Evolutionary conservation across 2,329 filamentous ascomycete species (phyloP).

Genomic region (Xenoacremonium recifei): DNA sequence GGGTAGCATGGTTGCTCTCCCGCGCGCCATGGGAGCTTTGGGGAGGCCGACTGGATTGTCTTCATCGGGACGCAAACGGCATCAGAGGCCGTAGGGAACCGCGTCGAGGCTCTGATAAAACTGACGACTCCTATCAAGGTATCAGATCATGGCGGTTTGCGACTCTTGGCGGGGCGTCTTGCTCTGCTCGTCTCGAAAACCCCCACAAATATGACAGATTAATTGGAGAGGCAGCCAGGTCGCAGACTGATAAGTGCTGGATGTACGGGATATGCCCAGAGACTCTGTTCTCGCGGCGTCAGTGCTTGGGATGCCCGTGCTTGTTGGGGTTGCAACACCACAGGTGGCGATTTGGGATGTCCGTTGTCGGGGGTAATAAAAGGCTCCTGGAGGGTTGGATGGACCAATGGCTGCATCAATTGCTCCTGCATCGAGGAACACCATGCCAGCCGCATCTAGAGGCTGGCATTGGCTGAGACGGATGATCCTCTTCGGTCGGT

Average conservation of each 20-base stretch:
- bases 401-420: no score
- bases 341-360: slow-evolving; percentile 1
- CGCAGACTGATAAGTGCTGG: no score
- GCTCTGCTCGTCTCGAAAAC: slow-evolving; percentile 1
- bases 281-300: slow-evolving; percentile 1
- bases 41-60: no score
- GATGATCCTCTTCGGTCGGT: not conserved
- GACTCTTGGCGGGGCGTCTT: slow-evolving; percentile 8
- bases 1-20: no score
- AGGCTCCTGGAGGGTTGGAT: not conserved
- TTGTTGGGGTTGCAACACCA: slow-evolving; percentile 8
- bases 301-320: slow-evolving; percentile 7
- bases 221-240: slow-evolving; percentile 12
- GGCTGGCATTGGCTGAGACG: no score
- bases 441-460: no score
- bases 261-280: slow-evolving; percentile 1
- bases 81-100: no score
- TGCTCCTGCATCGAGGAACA: no score
- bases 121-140: no score
- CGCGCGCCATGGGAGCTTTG: no score
- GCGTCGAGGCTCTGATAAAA: no score
- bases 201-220: slow-evolving; percentile 14
- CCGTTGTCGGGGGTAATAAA: not conserved
- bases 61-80: no score
- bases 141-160: slow-evolving; percentile 16